These are phyloP conservation scores for apple (Malus domestica) DNA, from an alignment of 306 rosid genomes.

Conservation along the genomic window DNA sequence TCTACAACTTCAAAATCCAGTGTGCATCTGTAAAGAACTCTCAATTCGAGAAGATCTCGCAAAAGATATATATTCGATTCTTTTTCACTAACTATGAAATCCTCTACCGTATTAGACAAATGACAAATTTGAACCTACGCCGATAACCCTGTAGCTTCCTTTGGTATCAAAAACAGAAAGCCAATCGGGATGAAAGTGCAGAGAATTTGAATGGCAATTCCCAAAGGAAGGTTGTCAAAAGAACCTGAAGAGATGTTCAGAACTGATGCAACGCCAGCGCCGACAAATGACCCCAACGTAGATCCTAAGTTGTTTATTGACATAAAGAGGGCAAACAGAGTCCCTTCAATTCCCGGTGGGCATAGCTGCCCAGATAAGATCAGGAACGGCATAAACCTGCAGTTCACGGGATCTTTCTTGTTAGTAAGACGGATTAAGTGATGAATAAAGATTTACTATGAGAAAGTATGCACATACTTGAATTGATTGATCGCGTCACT, in stretches of 20 bases:
- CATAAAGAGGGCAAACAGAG: conserved; percentile 85
- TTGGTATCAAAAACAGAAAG: conserved; percentile 73
- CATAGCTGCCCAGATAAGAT: conserved; percentile 80
- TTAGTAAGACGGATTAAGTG: neutral
- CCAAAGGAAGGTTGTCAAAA: conserved; percentile 63
- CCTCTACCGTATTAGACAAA: neutral
- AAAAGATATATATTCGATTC: neutral
- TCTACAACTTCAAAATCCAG: conserved; percentile 2
- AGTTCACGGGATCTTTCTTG: conserved; percentile 4
- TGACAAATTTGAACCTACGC: conserved; percentile 30
- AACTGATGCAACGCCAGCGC: conserved; percentile 68
- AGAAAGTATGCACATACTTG: conserved; percentile 45
- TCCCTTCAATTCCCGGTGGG: conserved; percentile 92
- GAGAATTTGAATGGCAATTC: conserved; percentile 51
- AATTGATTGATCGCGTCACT: conserved; percentile 68
- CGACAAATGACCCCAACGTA: conserved; percentile 59
- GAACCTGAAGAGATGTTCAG: conserved; percentile 71
- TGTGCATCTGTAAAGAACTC: conserved; percentile 19
- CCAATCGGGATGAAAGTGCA: conserved; percentile 67
- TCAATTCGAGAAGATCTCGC: neutral
- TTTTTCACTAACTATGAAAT: neutral
- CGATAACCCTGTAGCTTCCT: conserved; percentile 69
- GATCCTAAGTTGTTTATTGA: conserved; percentile 76
- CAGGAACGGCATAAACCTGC: conserved; percentile 89
- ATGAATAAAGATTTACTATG: neutral